Percentiles rank a stretch among this genome's conserved stretches.
Conservation (phyloP, 345 rosid genomes). For the Reutealis trisperma region DNA sequence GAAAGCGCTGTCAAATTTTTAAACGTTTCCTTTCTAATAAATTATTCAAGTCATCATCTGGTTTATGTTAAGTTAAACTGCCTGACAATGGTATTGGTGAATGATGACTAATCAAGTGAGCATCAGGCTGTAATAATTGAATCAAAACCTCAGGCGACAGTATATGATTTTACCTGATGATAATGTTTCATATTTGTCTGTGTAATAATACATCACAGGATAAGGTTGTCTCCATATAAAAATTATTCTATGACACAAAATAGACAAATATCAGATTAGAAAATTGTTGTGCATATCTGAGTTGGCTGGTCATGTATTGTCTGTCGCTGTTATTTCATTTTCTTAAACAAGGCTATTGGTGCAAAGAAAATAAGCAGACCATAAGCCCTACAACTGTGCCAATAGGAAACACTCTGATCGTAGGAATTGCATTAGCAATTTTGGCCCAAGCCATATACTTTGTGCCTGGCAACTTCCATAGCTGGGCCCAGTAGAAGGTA, state of each 20-base stretch:
- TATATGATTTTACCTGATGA: background rate
- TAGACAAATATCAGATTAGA: background rate
- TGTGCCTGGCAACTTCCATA: background rate
- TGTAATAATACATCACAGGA: background rate
- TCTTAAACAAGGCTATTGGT: too few species aligned
- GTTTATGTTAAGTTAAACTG: background rate
- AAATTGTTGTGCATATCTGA: background rate
- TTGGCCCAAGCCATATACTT: background rate
- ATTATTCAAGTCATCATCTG: background rate
- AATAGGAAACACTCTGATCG: conserved; percentile 3
- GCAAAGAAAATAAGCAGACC: background rate
- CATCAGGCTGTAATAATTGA: background rate
- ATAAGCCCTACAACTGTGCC: conserved; percentile 15
- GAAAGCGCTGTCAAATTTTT: background rate
- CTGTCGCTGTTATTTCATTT: background rate
- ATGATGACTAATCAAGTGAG: background rate
- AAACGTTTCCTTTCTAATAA: background rate
- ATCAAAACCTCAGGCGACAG: background rate
- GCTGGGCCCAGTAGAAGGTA: conserved; percentile 1
- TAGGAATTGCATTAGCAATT: background rate
- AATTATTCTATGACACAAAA: background rate
- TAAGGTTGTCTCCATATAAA: background rate
- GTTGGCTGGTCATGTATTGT: background rate
- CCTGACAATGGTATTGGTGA: background rate
- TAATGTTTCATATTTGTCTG: background rate